Conservation (phyloP, 805 yeast species). For the Myxozyma sirexii region DNA sequence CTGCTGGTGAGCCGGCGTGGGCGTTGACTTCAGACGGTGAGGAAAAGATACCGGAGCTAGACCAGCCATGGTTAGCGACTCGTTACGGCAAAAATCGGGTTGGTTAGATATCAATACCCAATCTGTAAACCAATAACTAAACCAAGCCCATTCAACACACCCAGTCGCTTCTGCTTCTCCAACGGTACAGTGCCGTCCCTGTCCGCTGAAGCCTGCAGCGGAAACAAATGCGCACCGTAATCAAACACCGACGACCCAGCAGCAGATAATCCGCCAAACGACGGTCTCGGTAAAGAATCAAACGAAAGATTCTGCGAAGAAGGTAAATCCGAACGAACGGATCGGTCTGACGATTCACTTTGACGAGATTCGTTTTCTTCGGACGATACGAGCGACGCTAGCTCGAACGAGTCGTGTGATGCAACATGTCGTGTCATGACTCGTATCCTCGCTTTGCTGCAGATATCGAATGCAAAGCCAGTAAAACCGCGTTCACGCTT, state of each 20-base stretch:
- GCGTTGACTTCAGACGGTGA: slow-evolving; percentile 47
- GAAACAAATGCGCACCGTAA: slow-evolving; percentile 38
- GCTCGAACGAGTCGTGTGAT: slow-evolving; percentile 40
- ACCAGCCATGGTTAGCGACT: no score
- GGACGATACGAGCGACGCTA: slow-evolving; percentile 42
- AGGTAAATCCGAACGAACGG: neutral
- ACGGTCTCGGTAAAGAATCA: slow-evolving; percentile 13
- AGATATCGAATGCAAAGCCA: neutral
- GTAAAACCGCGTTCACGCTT: no score
- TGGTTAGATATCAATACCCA: no score
- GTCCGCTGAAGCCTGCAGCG: slow-evolving; percentile 37
- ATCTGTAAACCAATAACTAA: slow-evolving; percentile 49
- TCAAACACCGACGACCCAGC: slow-evolving; percentile 26
- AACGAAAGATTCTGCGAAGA: slow-evolving; percentile 1
- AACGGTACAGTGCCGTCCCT: slow-evolving; percentile 34
- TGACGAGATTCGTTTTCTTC: slow-evolving; percentile 7
- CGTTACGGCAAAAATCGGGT: no score
- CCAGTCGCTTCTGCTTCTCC: slow-evolving; percentile 36
- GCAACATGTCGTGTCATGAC: neutral
- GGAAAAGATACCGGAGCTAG: slow-evolving; percentile 47
- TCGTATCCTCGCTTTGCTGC: neutral
- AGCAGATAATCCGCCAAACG: slow-evolving; percentile 11
- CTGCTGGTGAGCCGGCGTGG: slow-evolving; percentile 46
- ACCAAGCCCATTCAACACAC: slow-evolving; percentile 43
- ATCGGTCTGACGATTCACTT: neutral